phyloP scores from a whole-genome alignment of 441 rosid genomes.

The Corymbia citriodora region DNA sequence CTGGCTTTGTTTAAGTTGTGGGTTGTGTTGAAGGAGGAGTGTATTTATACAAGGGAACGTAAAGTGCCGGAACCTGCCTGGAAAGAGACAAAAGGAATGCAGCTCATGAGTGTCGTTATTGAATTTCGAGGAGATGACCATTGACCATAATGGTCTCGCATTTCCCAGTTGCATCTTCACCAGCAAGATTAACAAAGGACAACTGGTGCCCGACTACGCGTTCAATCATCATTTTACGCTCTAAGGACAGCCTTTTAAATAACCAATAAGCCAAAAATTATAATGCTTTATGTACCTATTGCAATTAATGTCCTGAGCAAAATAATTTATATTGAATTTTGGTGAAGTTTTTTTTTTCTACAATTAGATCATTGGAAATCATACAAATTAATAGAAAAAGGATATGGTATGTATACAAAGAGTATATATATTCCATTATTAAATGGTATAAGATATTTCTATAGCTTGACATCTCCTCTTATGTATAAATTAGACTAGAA shows the following conservation, averaged over 20 bases:
- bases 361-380: too few species aligned
- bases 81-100: slow-evolving; percentile 20
- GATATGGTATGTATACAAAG: too few species aligned
- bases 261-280: too few species aligned
- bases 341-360: too few species aligned
- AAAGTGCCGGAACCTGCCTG: slow-evolving; percentile 23
- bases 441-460: too few species aligned
- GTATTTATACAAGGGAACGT: background rate
- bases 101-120: background rate
- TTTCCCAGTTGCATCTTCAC: slow-evolving; percentile 27
- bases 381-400: too few species aligned
- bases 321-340: too few species aligned
- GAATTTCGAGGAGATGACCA: too few species aligned
- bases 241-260: too few species aligned
- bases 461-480: background rate
- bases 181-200: background rate
- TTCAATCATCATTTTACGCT: background rate
- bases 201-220: background rate
- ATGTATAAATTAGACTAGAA: too few species aligned
- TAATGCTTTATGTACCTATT: background rate
- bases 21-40: background rate
- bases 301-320: background rate
- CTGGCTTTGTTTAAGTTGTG: background rate
- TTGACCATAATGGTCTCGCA: background rate
- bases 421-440: too few species aligned